Conservation (phyloP, 2,329 filamentous ascomycete species). For the Aspergillus chevalieri region DNA sequence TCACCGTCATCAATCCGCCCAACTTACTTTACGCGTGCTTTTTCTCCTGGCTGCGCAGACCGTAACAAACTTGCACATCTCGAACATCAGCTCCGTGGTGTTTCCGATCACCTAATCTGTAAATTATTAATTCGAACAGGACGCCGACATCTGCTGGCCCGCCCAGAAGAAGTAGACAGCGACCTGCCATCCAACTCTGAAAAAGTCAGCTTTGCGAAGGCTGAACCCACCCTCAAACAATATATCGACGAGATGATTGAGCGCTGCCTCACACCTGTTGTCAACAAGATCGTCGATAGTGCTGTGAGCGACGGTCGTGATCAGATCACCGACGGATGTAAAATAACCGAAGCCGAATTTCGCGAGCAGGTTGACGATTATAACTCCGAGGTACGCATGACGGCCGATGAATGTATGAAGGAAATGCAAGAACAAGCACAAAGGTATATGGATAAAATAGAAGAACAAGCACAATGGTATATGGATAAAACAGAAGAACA, state of each 20-base stretch:
- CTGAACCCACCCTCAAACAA: too few species aligned
- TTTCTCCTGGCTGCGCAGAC: constrained; percentile 6
- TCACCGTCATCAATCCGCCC: not conserved
- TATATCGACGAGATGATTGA: too few species aligned
- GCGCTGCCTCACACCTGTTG: too few species aligned
- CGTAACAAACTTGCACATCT: constrained; percentile 8
- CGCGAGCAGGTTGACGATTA: constrained; percentile 2
- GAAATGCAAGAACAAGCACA: too few species aligned
- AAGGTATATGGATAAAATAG: too few species aligned
- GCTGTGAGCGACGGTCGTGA: constrained; percentile 11
- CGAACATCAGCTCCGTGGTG: constrained; percentile 9
- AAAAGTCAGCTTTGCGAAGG: constrained; percentile 2
- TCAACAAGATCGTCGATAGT: constrained; percentile 7
- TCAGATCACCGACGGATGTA: constrained; percentile 12
- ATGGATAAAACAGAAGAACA: too few species aligned
- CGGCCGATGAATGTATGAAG: constrained; percentile 1
- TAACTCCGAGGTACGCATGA: constrained; percentile 10
- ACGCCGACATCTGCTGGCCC: constrained; percentile 13
- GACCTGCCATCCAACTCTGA: constrained; percentile 6
- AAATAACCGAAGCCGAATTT: constrained; percentile 11
- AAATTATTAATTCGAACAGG: constrained; percentile 12
- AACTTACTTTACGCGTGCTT: constrained; percentile 11
- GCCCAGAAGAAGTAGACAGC: constrained; percentile 6
- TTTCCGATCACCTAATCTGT: constrained; percentile 11
- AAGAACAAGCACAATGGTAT: too few species aligned